These are phyloP conservation scores for Sporothrix protearum DNA, from an alignment of 2,329 filamentous ascomycete genomes.

Conservation along the genomic window DNA sequence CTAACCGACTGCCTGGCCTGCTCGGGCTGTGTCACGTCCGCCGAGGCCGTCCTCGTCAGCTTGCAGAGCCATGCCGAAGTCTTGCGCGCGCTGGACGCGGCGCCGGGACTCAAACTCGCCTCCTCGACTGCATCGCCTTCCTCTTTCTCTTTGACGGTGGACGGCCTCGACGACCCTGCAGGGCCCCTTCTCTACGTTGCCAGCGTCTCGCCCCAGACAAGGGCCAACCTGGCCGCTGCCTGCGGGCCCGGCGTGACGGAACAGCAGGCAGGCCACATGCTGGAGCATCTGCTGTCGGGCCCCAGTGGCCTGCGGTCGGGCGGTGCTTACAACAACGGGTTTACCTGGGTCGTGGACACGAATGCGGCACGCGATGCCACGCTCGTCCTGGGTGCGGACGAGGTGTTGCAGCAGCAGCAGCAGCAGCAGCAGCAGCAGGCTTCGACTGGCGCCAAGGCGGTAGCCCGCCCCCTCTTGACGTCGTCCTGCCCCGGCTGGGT, in stretches of 20 bases:
- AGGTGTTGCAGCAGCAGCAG: slow-evolving; percentile 52
- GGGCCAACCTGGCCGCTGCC: slow-evolving; percentile 83
- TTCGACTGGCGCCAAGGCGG: too few relatives aligned
- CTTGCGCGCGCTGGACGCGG: slow-evolving; percentile 71
- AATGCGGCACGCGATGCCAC: slow-evolving; percentile 78
- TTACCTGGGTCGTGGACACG: slow-evolving; percentile 88
- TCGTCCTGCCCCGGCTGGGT: slow-evolving; percentile 97
- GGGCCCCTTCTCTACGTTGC: slow-evolving; percentile 81
- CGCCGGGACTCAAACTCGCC: slow-evolving; percentile 46
- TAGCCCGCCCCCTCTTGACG: slow-evolving; percentile 67
- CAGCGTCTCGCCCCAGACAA: slow-evolving; percentile 85
- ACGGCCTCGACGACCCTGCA: slow-evolving; percentile 55
- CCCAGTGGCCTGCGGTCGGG: slow-evolving; percentile 64
- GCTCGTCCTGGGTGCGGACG: slow-evolving; percentile 73
- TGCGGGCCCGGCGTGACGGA: slow-evolving; percentile 70
- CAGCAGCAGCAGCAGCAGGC: slow-evolving; percentile 29
- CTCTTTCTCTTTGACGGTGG: neutral
- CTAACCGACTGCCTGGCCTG: slow-evolving; percentile 96
- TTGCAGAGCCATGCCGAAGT: slow-evolving; percentile 93
- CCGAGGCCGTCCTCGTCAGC: slow-evolving; percentile 93
- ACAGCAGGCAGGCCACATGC: slow-evolving; percentile 72
- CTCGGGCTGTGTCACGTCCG: slow-evolving; percentile 94
- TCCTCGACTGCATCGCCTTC: slow-evolving; percentile 35
- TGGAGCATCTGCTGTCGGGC: slow-evolving; percentile 73
- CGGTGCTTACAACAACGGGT: slow-evolving; percentile 70